Base-by-base conservation (phyloP, 805 yeast genomes). In the Ogataea corticis region DNA sequence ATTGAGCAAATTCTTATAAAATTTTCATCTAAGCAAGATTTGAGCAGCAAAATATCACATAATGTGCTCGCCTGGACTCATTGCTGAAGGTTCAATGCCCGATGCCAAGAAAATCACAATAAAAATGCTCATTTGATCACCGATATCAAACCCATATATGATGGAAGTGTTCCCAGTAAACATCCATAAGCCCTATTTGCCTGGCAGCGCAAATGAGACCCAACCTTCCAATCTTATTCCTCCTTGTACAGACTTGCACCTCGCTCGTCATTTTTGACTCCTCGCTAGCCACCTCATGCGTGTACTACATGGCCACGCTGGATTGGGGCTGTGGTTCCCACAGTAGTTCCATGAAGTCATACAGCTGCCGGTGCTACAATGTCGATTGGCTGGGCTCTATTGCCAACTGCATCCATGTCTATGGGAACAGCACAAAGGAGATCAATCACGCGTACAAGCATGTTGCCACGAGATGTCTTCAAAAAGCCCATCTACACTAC, bases 291-390 rank as follows among this genome's bases (percentile, higher is more conserved):
- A 61, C 74, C 2, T 61, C 72, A 23, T 71, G 76, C 54, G 54
- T 71, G 13, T 71, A 71, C 51, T 70, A 71, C 45, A 57, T 69
- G 50, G 56, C 60, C 36, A 58, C 57, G 25, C 65, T 62, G 39
- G 70, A 72, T 43, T 74, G 77, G 77, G 75, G 73, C 1, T 74
- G 79, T 50, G 51, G 56, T 23, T 46, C 69, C 7, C 62, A 64
- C 7, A 57, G 66, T 1, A 66, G 66, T 41, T 63, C 63, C 25
- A 67, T 62, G 52, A 55, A 50, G 9, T 49, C 65, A 2, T 72
- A 67, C 47, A 54, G 46, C 2, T 75, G 79, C 42, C 68, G 72
- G 15, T 75, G 79, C 52, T 51, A 54, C 3, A 72, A 72, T 50
- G 46, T 61, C 17, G 66, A 71, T 33, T 75, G 77, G 77, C 45